phyloP scores from a whole-genome alignment of 2,329 filamentous ascomycete species.

The Fusarium sp. region DNA sequence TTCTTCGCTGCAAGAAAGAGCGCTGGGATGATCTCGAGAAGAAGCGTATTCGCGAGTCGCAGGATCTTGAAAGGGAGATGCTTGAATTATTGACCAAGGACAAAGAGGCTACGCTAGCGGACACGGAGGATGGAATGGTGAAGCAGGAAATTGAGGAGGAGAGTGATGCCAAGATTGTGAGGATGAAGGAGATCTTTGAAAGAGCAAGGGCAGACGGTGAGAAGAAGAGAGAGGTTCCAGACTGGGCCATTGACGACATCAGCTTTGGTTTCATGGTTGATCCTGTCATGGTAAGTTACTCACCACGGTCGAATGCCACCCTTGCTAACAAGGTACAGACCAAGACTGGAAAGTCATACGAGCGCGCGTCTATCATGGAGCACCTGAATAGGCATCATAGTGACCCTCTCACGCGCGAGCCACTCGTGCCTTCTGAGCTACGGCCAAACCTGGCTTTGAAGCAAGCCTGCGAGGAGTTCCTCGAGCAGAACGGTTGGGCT shows the following conservation, averaged over 20 bases:
- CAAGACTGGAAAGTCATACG: conserved; percentile 90
- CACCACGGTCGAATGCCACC: background rate
- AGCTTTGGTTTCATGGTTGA: conserved; percentile 80
- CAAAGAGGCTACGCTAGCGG: conserved; percentile 54
- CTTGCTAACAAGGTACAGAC: conserved; percentile 59
- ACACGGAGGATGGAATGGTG: conserved; percentile 59
- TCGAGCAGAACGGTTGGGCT: conserved; percentile 89
- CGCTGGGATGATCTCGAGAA: conserved; percentile 83
- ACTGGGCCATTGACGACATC: conserved; percentile 82
- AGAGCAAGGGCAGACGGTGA: conserved; percentile 57
- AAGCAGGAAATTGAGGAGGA: conserved; percentile 59
- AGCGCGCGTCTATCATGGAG: conserved; percentile 85
- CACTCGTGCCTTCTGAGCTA: conserved; percentile 74
- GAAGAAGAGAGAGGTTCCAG: conserved; percentile 71
- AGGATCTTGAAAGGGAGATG: conserved; percentile 69
- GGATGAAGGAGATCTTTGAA: conserved; percentile 63
- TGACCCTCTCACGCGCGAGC: conserved; percentile 87
- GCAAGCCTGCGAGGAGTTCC: conserved; percentile 85
- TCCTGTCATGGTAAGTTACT: conserved; percentile 65
- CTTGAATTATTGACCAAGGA: conserved; percentile 62
- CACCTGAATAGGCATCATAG: conserved; percentile 79
- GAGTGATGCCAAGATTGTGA: conserved; percentile 57
- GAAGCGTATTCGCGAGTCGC: conserved; percentile 64
- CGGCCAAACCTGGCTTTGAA: conserved; percentile 84
- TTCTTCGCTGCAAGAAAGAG: conserved; percentile 84